These are phyloP conservation scores for Mimosa pudica DNA, from an alignment of 306 rosid genomes.

Conservation along the genomic window DNA sequence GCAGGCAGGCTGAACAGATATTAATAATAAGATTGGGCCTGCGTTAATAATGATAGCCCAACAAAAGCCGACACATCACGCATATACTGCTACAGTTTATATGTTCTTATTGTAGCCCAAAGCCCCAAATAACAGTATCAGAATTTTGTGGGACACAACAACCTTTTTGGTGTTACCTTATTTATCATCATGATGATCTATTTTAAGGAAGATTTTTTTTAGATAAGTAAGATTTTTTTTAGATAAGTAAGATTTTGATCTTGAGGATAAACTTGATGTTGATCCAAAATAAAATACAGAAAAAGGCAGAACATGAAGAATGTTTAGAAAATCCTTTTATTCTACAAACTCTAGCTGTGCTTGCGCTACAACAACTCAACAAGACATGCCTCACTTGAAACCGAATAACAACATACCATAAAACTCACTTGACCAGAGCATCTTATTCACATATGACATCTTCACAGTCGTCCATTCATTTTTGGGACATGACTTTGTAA, in stretches of 20 bases:
- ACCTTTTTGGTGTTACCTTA: neutral
- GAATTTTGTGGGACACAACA: neutral
- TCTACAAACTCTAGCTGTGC: slow-evolving; percentile 4
- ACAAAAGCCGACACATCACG: neutral
- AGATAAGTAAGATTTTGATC: neutral
- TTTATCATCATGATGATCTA: neutral
- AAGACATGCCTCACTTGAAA: slow-evolving; percentile 4
- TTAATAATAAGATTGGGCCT: neutral
- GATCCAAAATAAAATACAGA: neutral
- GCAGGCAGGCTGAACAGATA: neutral
- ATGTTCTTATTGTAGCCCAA: neutral
- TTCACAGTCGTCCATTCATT: slow-evolving; percentile 18
- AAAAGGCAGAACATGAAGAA: neutral
- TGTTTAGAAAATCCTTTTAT: slow-evolving; percentile 12
- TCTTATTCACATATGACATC: neutral
- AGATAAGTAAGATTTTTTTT: too few relatives aligned
- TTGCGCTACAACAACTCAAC: slow-evolving; percentile 22
- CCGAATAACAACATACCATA: slow-evolving; percentile 26
- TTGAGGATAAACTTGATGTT: neutral
- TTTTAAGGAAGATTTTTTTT: neutral
- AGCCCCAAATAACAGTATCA: neutral
- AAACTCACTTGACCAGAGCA: slow-evolving; percentile 29
- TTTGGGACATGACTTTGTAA: neutral
- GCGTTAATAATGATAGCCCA: neutral
- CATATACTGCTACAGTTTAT: neutral